Evolutionary conservation across 2,329 filamentous ascomycete species (phyloP).

Genomic region (Drechslerella stenobrocha): DNA sequence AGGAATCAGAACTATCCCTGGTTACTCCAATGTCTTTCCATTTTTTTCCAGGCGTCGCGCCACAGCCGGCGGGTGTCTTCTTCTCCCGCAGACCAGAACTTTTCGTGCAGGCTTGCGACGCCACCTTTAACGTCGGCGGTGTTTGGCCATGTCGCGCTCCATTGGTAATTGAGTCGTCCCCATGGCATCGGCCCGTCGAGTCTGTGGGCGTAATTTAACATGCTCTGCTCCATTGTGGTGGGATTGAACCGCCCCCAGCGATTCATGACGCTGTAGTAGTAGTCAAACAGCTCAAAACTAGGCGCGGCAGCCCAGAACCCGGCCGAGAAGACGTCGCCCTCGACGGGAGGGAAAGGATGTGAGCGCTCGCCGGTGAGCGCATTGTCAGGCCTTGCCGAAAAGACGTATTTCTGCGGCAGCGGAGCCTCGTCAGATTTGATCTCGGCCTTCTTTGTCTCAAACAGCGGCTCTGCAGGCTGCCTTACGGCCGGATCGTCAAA

Average conservation of each 20-base stretch:
- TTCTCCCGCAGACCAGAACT: conserved; percentile 54
- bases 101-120: conserved; percentile 56
- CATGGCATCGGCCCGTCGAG: conserved; percentile 57
- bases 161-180: conserved; percentile 55
- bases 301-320: conserved; percentile 58
- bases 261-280: conserved; percentile 56
- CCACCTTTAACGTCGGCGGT: conserved; percentile 54
- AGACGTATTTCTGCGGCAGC: conserved; percentile 55
- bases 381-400: conserved; percentile 55
- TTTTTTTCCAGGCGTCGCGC: conserved; percentile 26
- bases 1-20: conserved; percentile 18
- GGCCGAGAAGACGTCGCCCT: conserved; percentile 55
- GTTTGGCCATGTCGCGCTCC: conserved; percentile 57
- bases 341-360: conserved; percentile 56
- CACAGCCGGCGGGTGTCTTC: conserved; percentile 49
- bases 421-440: conserved; percentile 53
- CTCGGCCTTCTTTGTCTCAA: conserved; percentile 34
- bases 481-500: conserved; percentile 54
- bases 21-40: conserved; percentile 43
- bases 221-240: conserved; percentile 57
- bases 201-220: conserved; percentile 59
- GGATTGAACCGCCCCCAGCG: conserved; percentile 56
- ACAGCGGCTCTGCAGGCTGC: conserved; percentile 49
- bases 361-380: conserved; percentile 53
- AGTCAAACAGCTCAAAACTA: conserved; percentile 55